Evolutionary conservation across 371 early-diverging fungal species (phyloP).

Genomic region (Umbelopsis sp.): DNA sequence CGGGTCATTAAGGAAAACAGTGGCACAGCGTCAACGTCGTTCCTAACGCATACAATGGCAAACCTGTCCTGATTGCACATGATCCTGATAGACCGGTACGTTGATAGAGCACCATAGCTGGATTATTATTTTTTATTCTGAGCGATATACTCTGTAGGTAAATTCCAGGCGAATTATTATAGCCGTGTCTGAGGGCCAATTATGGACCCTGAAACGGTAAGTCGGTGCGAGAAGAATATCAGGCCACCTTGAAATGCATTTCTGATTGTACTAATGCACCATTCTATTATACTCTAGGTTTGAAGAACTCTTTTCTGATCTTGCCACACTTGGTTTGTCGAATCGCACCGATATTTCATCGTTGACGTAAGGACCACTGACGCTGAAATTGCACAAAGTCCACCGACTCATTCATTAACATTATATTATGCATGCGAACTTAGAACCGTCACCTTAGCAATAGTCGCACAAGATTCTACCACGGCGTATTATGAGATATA

Average conservation of each 20-base stretch:
- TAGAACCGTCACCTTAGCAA: constrained; percentile 45
- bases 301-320: not conserved
- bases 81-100: constrained; percentile 7
- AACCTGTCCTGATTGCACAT: constrained; percentile 1
- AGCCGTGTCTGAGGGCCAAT: constrained; percentile 5
- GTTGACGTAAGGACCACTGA: not conserved
- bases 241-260: too few species aligned
- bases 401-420: not conserved
- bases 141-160: not conserved
- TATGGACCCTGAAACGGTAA: constrained; percentile 8
- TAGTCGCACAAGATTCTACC: constrained; percentile 49
- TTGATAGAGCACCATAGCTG: not conserved
- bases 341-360: not conserved
- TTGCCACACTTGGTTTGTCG: not conserved
- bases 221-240: not conserved
- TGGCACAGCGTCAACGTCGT: constrained; percentile 2
- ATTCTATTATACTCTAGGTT: not conserved
- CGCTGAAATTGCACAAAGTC: not conserved
- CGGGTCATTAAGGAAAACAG: not conserved
- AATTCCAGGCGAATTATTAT: not conserved
- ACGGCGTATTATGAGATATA: constrained; percentile 49
- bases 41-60: not conserved
- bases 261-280: too few species aligned
- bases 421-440: not conserved
- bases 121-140: not conserved